These are phyloP conservation scores for Blastomyces parvus DNA, from an alignment of 2,329 filamentous ascomycete genomes.

Conservation along the genomic window DNA sequence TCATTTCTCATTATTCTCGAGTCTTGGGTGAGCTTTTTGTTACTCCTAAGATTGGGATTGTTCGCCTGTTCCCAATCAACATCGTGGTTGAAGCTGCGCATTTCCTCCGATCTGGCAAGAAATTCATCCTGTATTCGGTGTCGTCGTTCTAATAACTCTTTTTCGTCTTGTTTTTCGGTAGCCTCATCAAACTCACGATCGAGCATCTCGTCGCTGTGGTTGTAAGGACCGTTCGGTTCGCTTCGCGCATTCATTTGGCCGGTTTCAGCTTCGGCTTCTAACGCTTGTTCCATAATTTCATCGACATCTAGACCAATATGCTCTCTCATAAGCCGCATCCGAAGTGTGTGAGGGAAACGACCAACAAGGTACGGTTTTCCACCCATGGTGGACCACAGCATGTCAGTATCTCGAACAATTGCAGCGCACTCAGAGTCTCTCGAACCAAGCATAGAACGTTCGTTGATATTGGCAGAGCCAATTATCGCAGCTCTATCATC, in stretches of 20 bases:
- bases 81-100: slow-evolving; percentile 67
- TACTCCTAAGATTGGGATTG: slow-evolving; percentile 48
- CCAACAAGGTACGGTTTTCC: slow-evolving; percentile 62
- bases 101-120: slow-evolving; percentile 45
- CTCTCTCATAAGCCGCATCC: slow-evolving; percentile 81
- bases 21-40: slow-evolving; percentile 48
- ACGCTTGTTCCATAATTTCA: slow-evolving; percentile 71
- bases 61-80: slow-evolving; percentile 52
- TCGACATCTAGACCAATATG: slow-evolving; percentile 78
- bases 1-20: slow-evolving; percentile 50
- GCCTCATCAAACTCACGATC: slow-evolving; percentile 26
- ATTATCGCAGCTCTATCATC: slow-evolving; percentile 77
- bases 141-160: slow-evolving; percentile 35
- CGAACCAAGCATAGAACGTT: slow-evolving; percentile 66
- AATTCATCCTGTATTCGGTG: slow-evolving; percentile 47
- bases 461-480: slow-evolving; percentile 63
- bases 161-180: slow-evolving; percentile 32
- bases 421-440: slow-evolving; percentile 86
- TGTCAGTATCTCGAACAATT: slow-evolving; percentile 67
- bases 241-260: slow-evolving; percentile 7
- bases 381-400: slow-evolving; percentile 63
- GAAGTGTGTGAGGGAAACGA: slow-evolving; percentile 67
- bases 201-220: slow-evolving; percentile 16
- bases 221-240: slow-evolving; percentile 1
- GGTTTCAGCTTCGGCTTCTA: slow-evolving; percentile 49